A percentile compares a stretch with the other conserved stretches of the same genome.
These are phyloP conservation scores for Conidiobolus incongruus DNA, from an alignment of 371 early-diverging fungal genomes.

Conservation along the genomic window DNA sequence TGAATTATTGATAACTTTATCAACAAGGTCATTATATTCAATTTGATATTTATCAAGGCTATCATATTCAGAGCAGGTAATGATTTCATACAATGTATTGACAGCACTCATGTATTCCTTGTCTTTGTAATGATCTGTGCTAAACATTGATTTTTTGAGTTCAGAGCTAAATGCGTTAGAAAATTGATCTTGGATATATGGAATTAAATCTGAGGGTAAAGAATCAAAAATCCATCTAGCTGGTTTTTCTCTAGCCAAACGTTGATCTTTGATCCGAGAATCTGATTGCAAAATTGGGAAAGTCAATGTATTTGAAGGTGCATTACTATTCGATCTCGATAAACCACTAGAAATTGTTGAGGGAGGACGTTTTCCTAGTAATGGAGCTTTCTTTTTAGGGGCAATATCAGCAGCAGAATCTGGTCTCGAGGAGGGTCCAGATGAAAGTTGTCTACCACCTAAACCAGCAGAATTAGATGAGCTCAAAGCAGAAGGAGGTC, in stretches of 20 bases:
- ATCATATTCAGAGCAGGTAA: slow-evolving; percentile 15
- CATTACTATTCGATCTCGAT: not conserved
- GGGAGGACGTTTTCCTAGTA: not conserved
- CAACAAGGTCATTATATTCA: slow-evolving; percentile 18
- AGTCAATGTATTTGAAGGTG: too few relatives aligned
- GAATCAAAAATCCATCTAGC: slow-evolving; percentile 50
- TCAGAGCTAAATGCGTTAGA: slow-evolving; percentile 4
- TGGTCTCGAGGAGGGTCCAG: too few relatives aligned
- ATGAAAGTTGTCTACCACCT: not conserved
- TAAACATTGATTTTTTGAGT: slow-evolving; percentile 38
- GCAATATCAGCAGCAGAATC: not conserved
- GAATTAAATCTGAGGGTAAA: slow-evolving; percentile 43
- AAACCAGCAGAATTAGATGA: too few relatives aligned
- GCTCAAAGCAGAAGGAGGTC: slow-evolving; percentile 1
- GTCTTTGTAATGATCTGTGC: slow-evolving; percentile 61
- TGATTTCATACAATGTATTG: slow-evolving; percentile 34
- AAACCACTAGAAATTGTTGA: not conserved
- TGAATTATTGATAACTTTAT: slow-evolving; percentile 30
- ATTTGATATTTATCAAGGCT: slow-evolving; percentile 19
- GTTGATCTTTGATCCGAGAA: slow-evolving; percentile 30
- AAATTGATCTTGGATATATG: too few relatives aligned
- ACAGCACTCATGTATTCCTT: slow-evolving; percentile 41
- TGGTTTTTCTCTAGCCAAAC: slow-evolving; percentile 42
- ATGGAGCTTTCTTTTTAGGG: not conserved
- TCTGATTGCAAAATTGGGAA: slow-evolving; percentile 37